These are phyloP conservation scores for Glycine soja DNA, from an alignment of 306 rosid species.

Conservation along the genomic window DNA sequence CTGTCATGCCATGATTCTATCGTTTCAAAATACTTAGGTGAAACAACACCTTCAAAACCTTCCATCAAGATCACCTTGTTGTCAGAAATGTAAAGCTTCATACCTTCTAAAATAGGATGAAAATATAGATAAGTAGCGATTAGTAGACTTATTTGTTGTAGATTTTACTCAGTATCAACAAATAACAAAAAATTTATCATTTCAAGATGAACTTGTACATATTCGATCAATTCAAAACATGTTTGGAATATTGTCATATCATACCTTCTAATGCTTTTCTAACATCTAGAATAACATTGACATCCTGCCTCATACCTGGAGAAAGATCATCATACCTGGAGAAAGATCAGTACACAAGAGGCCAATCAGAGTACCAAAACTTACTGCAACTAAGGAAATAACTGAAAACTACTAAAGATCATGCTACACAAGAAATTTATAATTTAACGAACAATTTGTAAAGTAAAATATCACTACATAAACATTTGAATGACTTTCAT, in stretches of 20 bases:
- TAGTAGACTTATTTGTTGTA: conserved; percentile 6
- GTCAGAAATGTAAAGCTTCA: conserved; percentile 91
- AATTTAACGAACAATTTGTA: no score
- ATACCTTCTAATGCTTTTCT: conserved; percentile 83
- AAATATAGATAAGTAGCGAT: conserved; percentile 1
- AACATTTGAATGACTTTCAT: no score
- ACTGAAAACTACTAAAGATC: not conserved
- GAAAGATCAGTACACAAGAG: not conserved
- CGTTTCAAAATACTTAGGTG: conserved; percentile 72
- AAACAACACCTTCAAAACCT: conserved; percentile 85
- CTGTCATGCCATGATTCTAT: conserved; percentile 86
- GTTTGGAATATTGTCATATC: conserved; percentile 21
- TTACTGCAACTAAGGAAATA: conserved; percentile 13
- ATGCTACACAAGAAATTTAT: no score
- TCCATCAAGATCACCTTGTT: conserved; percentile 88
- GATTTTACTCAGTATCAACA: not conserved
- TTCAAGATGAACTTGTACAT: conserved; percentile 30
- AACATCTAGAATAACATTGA: conserved; percentile 75
- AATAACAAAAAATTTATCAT: conserved; percentile 1
- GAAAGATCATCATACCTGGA: conserved; percentile 92
- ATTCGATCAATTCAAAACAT: not conserved
- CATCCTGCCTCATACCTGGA: no score
- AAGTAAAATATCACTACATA: no score
- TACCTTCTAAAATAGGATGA: conserved; percentile 68
- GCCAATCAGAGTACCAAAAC: not conserved